Evolutionary conservation across 176 grass and related monocot genomes (phyloP), one percentile per base, ranked within the genome.

Genomic region (Rhynchospora breviuscula): DNA sequence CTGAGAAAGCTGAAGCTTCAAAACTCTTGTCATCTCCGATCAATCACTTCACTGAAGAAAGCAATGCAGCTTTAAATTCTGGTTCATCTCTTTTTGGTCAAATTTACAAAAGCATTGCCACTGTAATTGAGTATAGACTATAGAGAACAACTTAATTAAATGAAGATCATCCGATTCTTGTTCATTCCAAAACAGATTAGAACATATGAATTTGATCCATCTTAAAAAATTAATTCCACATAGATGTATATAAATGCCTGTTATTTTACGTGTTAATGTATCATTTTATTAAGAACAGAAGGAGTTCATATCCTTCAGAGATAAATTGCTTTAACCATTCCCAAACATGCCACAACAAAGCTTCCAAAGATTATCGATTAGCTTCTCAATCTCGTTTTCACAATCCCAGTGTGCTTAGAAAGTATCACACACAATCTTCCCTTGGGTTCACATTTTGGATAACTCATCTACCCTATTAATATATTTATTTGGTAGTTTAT

Each of bases 1-100:
- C 45, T 73, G 8, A 3, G 26, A 74, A 23, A 73, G 45, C 4
- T 11, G 48, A 51, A 5, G 45, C 19, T 74, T 74, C 70, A 74
- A 10, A 49, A 73, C n/a, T 49, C 1, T 22, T 73, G 45, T 19
- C 69, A 48, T 49, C 49, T 49, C 69, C 44, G 51, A 74, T 74
- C 70, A 51, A 74, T 74, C 46, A 51, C n/a, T 74, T 52, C 70
- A 52, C 35, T 75, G 47, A 75, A 75, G 70, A 75, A 75, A 52
- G 1, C 46, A 67, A 25, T 49, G 45, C 70, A 75, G 10, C 21
- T 75, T 52, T 75, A 75, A n/a, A 52, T 75, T 4, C 70, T 21
- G 6, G 19, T 74, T 14, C 46, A 52, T 10, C 21, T n/a, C n/a
- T 74, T 74, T 52, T 15, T 73, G 17, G 69, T 49, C 45, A 73